Evolutionary conservation across 495 filamentous ascomycete genomes (phyloP).

Genomic region (Lasiosphaeria ovina): DNA sequence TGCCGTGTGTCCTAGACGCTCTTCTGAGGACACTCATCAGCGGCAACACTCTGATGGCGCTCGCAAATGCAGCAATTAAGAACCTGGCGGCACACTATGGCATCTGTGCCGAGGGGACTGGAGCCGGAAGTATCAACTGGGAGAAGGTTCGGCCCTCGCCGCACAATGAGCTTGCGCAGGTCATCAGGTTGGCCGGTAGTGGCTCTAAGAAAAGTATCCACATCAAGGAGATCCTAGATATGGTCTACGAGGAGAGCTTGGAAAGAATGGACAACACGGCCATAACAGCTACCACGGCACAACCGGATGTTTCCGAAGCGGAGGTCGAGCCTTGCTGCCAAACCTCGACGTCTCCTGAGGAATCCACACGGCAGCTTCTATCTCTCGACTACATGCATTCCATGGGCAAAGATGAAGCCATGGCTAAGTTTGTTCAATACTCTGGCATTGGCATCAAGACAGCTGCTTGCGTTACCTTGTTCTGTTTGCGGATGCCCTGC

Average conservation of each 20-base stretch:
- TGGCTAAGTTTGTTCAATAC: conserved; percentile 67
- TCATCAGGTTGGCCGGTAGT: conserved; percentile 73
- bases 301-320: background rate
- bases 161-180: conserved; percentile 61
- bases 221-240: conserved; percentile 79
- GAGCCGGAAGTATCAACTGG: conserved; percentile 81
- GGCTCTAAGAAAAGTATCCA: conserved; percentile 64
- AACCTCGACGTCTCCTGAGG: conserved; percentile 26
- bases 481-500: conserved; percentile 72
- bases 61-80: conserved; percentile 67
- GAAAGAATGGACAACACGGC: background rate
- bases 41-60: conserved; percentile 66
- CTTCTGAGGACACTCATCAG: conserved; percentile 79
- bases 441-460: conserved; percentile 86
- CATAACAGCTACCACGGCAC: too few species aligned
- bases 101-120: conserved; percentile 34
- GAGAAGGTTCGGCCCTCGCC: conserved; percentile 68
- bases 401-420: conserved; percentile 62
- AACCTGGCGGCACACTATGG: conserved; percentile 72
- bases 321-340: too few species aligned
- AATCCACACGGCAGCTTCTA: background rate
- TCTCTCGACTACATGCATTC: conserved; percentile 4
- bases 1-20: conserved; percentile 87
- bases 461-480: conserved; percentile 78
- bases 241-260: conserved; percentile 68